Conservation (phyloP, 2,329 filamentous ascomycete species). For the Aspergillus amoenus region DNA sequence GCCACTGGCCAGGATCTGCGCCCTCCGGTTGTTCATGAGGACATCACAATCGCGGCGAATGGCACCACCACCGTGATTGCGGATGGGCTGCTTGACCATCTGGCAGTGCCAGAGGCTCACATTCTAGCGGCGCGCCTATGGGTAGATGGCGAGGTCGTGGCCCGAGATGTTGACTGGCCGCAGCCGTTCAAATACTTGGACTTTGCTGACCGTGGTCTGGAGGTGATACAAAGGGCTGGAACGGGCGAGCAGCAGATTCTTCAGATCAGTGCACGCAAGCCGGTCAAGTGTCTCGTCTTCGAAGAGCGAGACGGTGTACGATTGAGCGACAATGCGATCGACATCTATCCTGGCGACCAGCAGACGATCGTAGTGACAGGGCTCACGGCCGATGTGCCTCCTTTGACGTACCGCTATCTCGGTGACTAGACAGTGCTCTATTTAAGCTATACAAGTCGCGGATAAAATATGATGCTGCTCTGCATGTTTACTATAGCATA, state of each 20-base stretch:
- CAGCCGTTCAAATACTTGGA: constrained; percentile 61
- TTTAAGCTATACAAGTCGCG: too few species aligned
- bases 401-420: background rate
- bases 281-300: constrained; percentile 60
- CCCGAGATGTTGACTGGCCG: constrained; percentile 60
- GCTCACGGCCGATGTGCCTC: background rate
- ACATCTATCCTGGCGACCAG: constrained; percentile 58
- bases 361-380: constrained; percentile 48
- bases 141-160: constrained; percentile 51
- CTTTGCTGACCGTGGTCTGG: constrained; percentile 52
- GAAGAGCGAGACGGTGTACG: constrained; percentile 57
- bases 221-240: constrained; percentile 40
- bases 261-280: constrained; percentile 49
- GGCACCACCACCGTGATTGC: constrained; percentile 52
- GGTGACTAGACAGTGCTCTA: background rate
- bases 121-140: constrained; percentile 54
- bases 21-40: constrained; percentile 47
- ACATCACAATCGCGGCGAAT: constrained; percentile 52
- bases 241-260: constrained; percentile 29
- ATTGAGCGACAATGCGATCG: constrained; percentile 57
- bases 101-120: constrained; percentile 48
- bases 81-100: constrained; percentile 53
- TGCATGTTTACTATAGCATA: too few species aligned
- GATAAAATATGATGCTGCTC: too few species aligned
- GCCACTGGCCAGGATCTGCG: constrained; percentile 56